Conservation (phyloP, 208 protist genomes). For the Trypanosoma vivax region DNA sequence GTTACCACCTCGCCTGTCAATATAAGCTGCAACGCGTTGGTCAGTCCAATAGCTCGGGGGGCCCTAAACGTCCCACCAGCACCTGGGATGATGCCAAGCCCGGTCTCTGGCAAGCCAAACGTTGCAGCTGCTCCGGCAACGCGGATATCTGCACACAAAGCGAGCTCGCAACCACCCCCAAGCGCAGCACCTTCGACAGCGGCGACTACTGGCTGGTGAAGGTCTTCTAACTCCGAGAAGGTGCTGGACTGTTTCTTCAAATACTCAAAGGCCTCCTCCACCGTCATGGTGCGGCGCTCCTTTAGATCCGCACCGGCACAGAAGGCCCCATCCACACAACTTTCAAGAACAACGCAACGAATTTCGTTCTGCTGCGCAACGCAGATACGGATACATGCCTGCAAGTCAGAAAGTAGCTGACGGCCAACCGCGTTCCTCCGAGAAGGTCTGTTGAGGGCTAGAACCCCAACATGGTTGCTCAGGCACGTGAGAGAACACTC, state of each 20-base stretch:
- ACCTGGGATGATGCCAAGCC: constrained; percentile 89
- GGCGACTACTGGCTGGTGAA: constrained; percentile 76
- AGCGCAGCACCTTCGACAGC: constrained; percentile 85
- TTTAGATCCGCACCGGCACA: constrained; percentile 77
- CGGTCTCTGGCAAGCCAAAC: constrained; percentile 84
- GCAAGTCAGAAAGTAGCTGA: constrained; percentile 34
- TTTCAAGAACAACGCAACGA: constrained; percentile 58
- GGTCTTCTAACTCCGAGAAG: constrained; percentile 69
- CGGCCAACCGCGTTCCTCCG: constrained; percentile 55
- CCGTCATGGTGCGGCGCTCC: constrained; percentile 52
- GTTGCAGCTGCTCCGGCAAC: constrained; percentile 37
- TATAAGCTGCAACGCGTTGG: constrained; percentile 84
- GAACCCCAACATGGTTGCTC: constrained; percentile 24
- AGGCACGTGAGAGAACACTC: constrained; percentile 33
- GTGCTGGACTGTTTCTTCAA: constrained; percentile 52
- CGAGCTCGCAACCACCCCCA: constrained; percentile 87
- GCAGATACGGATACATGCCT: constrained; percentile 39
- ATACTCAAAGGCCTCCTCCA: constrained; percentile 58
- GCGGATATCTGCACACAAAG: constrained; percentile 78
- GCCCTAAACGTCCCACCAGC: constrained; percentile 88
- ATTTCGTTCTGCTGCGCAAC: constrained; percentile 17
- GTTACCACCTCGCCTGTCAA: constrained; percentile 68
- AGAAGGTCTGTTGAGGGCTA: constrained; percentile 44
- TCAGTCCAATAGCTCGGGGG: constrained; percentile 72
- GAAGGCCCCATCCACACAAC: constrained; percentile 64